Evolutionary conservation across 257 asterid genomes (phyloP).

Genomic region (Nicotiana tabacum): DNA sequence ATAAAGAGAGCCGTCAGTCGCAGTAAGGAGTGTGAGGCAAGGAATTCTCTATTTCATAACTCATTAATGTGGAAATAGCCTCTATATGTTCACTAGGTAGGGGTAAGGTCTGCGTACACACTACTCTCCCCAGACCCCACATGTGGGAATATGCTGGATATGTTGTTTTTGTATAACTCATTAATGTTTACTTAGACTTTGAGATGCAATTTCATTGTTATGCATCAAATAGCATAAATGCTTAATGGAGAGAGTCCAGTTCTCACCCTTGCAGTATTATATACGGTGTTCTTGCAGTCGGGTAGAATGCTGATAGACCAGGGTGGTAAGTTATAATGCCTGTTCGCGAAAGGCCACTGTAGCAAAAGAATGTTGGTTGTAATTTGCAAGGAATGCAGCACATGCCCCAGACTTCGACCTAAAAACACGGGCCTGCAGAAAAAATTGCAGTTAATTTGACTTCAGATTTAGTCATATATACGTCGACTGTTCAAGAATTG

Average conservation of each 20-base stretch:
- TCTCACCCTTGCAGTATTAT: slow-evolving; percentile 96
- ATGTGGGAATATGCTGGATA: too few species aligned
- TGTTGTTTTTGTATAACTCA: not conserved
- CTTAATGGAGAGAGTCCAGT: not conserved
- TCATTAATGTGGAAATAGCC: not conserved
- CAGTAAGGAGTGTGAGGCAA: not conserved
- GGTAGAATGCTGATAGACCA: slow-evolving; percentile 99
- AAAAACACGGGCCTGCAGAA: slow-evolving; percentile 77
- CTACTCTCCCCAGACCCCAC: too few species aligned
- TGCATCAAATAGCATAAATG: not conserved
- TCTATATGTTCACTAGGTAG: too few species aligned
- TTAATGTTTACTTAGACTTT: not conserved
- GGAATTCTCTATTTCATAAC: not conserved
- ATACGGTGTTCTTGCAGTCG: slow-evolving; percentile 85
- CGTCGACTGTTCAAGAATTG: not conserved
- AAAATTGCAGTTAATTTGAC: slow-evolving; percentile 5
- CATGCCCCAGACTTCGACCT: slow-evolving; percentile 62
- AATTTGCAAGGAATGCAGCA: slow-evolving; percentile 94
- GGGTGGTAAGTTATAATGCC: slow-evolving; percentile 88
- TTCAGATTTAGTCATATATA: not conserved
- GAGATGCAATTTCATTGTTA: not conserved
- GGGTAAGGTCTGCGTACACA: too few species aligned
- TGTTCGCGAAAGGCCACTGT: slow-evolving; percentile 60
- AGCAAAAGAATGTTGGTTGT: slow-evolving; percentile 62
- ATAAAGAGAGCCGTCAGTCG: not conserved